Evolutionary conservation across 2,329 filamentous ascomycete species (phyloP), one percentile per base, ranked within the genome.

Genomic region (Chaetomiaceae sp.): DNA sequence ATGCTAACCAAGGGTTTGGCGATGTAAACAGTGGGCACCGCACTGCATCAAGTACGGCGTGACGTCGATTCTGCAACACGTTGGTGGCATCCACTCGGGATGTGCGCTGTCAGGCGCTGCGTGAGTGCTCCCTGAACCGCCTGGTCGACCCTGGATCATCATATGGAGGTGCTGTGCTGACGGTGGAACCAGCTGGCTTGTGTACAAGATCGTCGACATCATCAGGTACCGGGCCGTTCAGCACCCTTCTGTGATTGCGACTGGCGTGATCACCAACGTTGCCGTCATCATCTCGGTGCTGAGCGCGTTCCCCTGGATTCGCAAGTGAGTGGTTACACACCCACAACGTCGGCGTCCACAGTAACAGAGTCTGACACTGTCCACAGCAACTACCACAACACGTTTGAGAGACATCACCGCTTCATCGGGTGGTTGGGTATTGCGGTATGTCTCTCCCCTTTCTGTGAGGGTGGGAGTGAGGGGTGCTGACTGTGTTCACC

Each of bases 401-500:
- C 66, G 5, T 72, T 71, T 46, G 70, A 72, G 55, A 63, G 62
- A 12, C 67, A 70, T 46, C 70, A 72, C 53, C 68, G 69, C 17
- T 71, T 72, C 50, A 67, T 70, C 20, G 70, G 70, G 19, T 71
- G 69, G 70, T 50, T 70, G 4, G 69, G 69, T 30, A 56, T 71
- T 27, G 67, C 65, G 10, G 60, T 51, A 46, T 17, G 48, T 30
- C 5, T 23, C 9, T 3, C 12, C 20, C 5, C 0, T 17, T n/a
- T n/a, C n/a, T n/a, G n/a, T n/a, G n/a, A 4, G 1, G 16, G 6
- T 1, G 27, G 6, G 5, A 19, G n/a, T 5, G 3, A 33, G 1
- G 14, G 10, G 16, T 13, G 30, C 30, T 6, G 5, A 33, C 30
- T 33, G 9, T 6, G 16, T 25, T 42, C 20, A 50, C n/a, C 10